Evolutionary conservation across 495 filamentous ascomycete genomes (phyloP).

Genomic region (Talaromyces thailandensis): DNA sequence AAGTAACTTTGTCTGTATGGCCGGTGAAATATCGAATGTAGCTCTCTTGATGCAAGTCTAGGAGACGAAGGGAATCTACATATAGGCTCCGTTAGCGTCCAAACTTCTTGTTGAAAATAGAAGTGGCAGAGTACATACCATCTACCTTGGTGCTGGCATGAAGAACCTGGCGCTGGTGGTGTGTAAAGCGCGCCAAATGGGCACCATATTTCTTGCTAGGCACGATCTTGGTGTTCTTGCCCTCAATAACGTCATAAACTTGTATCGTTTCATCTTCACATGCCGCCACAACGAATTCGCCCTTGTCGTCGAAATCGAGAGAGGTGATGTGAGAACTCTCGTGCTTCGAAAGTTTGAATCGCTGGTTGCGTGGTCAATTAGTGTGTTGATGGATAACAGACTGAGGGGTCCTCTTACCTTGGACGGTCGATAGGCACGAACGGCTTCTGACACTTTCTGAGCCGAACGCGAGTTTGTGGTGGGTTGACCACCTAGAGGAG

Average conservation of each 20-base stretch:
- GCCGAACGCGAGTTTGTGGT: slow-evolving; percentile 20
- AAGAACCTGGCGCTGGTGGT: slow-evolving; percentile 76
- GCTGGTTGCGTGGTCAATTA: slow-evolving; percentile 11
- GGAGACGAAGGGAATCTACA: slow-evolving; percentile 73
- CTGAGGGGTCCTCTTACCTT: slow-evolving; percentile 26
- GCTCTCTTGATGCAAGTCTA: slow-evolving; percentile 88
- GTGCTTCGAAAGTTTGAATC: slow-evolving; percentile 30
- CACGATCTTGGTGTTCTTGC: slow-evolving; percentile 73
- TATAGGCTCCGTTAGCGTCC: neutral
- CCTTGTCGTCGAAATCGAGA: slow-evolving; percentile 91
- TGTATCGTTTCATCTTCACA: slow-evolving; percentile 91
- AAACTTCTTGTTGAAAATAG: neutral
- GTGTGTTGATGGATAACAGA: neutral
- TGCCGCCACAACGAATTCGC: slow-evolving; percentile 78
- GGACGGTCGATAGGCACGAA: slow-evolving; percentile 35
- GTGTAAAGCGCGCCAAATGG: slow-evolving; percentile 88
- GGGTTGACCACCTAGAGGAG: slow-evolving; percentile 14
- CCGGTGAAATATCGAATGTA: slow-evolving; percentile 94
- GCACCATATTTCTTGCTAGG: slow-evolving; percentile 91
- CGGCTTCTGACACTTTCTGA: slow-evolving; percentile 37
- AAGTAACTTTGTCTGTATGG: slow-evolving; percentile 75
- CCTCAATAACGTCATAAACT: slow-evolving; percentile 85
- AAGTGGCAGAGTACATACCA: slow-evolving; percentile 19
- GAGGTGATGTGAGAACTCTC: slow-evolving; percentile 48
- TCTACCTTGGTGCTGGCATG: slow-evolving; percentile 95